A percentile compares a stretch with the other conserved stretches of the same genome.
Evolutionary conservation across 441 rosid species (phyloP).

Genomic region (Flueggea neowawraea): DNA sequence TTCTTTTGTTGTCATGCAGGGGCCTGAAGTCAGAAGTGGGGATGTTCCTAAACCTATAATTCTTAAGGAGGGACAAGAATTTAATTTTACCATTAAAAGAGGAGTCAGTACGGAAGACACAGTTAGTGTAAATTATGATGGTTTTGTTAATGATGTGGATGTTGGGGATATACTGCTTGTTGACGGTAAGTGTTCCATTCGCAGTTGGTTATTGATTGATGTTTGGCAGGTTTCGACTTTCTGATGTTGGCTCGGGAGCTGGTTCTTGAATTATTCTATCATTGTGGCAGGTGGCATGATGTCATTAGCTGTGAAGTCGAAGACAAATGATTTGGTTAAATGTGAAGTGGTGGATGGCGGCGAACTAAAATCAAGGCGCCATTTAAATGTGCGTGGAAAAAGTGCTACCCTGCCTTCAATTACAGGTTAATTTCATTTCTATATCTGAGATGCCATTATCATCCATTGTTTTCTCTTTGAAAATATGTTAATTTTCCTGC

Average conservation of each 20-base stretch:
- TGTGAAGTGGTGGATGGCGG: slow-evolving; percentile 89
- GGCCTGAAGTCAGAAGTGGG: slow-evolving; percentile 99
- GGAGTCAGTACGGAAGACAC: slow-evolving; percentile 74
- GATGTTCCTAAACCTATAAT: slow-evolving; percentile 85
- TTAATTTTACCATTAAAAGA: slow-evolving; percentile 82
- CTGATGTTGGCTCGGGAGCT: neutral
- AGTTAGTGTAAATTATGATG: slow-evolving; percentile 95
- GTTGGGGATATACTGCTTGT: slow-evolving; percentile 85
- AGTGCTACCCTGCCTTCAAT: slow-evolving; percentile 95
- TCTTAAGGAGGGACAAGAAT: slow-evolving; percentile 82
- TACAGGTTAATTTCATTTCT: slow-evolving; percentile 52
- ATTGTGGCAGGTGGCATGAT: slow-evolving; percentile 87
- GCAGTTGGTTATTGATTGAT: neutral
- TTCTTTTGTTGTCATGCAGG: slow-evolving; percentile 34
- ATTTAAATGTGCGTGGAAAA: slow-evolving; percentile 95
- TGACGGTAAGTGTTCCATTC: slow-evolving; percentile 57
- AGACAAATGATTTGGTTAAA: slow-evolving; percentile 68
- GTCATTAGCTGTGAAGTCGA: slow-evolving; percentile 83
- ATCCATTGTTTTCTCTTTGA: too few species aligned
- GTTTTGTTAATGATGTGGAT: slow-evolving; percentile 86
- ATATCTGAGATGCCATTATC: neutral
- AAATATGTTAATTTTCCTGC: too few species aligned
- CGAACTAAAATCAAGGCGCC: slow-evolving; percentile 94
- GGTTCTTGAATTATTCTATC: neutral
- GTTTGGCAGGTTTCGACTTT: slow-evolving; percentile 1